phyloP scores from a whole-genome alignment of 192 early-diverging fungal genomes.

The Coemansia sp. region DNA sequence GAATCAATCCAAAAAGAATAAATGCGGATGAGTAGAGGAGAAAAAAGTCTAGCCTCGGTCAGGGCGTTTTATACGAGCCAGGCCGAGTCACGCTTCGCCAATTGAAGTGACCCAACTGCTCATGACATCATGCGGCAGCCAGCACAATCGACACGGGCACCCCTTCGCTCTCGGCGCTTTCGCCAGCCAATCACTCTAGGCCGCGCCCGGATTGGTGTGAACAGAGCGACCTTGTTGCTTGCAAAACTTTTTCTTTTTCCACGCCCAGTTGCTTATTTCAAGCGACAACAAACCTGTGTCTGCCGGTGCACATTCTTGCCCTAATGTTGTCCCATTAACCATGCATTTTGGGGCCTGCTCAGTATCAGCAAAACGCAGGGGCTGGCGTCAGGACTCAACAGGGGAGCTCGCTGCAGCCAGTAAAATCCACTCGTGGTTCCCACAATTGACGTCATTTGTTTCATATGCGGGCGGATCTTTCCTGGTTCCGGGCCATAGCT shows the following conservation, averaged over 20 bases:
- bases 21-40: background rate
- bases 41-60: slow-evolving; percentile 1
- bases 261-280: too few relatives aligned
- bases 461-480: slow-evolving; percentile 6
- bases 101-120: slow-evolving; percentile 1
- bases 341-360: background rate
- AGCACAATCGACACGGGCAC: background rate
- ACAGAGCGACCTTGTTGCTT: too few relatives aligned
- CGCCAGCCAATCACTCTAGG: background rate
- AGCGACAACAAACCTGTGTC: too few relatives aligned
- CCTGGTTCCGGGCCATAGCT: background rate
- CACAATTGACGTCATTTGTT: slow-evolving; percentile 3
- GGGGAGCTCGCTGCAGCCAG: background rate
- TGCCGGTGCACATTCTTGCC: background rate
- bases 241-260: too few relatives aligned
- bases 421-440: background rate
- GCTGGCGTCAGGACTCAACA: background rate
- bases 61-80: too few relatives aligned
- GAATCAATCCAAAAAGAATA: background rate
- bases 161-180: background rate
- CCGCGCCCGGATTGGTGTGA: background rate
- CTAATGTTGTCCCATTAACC: background rate
- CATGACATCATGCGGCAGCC: background rate
- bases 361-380: slow-evolving; percentile 9
- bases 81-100: too few relatives aligned